These are phyloP conservation scores for Phytopythium montanum DNA, from an alignment of 352 stramenopile species.

Conservation along the genomic window DNA sequence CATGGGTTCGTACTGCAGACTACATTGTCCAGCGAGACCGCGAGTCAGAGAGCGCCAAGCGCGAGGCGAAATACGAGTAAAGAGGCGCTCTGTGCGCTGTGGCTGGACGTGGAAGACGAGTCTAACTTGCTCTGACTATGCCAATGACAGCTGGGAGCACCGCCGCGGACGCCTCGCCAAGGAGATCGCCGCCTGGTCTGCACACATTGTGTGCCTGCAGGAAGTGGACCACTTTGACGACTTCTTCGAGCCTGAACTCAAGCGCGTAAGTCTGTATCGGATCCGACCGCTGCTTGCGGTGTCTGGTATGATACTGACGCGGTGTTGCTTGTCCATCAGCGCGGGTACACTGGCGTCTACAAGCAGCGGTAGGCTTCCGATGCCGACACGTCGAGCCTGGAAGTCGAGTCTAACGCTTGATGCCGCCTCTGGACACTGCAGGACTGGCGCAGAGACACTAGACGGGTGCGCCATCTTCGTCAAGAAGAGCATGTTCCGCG, in stretches of 20 bases:
- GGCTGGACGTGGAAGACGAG: neutral
- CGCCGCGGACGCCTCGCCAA: slow-evolving; percentile 37
- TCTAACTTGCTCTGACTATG: neutral
- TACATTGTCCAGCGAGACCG: slow-evolving; percentile 43
- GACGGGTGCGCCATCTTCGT: slow-evolving; percentile 73
- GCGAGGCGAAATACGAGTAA: slow-evolving; percentile 50
- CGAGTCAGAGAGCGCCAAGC: slow-evolving; percentile 21
- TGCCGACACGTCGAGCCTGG: too few relatives aligned
- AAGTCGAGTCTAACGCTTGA: neutral
- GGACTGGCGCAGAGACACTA: slow-evolving; percentile 53
- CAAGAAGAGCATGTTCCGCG: slow-evolving; percentile 34
- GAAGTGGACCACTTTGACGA: slow-evolving; percentile 72
- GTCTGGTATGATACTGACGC: neutral
- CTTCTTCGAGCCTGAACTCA: slow-evolving; percentile 63
- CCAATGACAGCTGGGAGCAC: slow-evolving; percentile 23
- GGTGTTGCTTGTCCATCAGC: slow-evolving; percentile 6
- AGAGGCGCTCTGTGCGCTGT: neutral
- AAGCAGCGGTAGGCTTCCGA: slow-evolving; percentile 42
- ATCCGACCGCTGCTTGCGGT: neutral
- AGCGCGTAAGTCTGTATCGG: slow-evolving; percentile 16
- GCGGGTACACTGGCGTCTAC: slow-evolving; percentile 46
- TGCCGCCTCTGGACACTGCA: neutral
- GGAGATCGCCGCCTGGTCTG: slow-evolving; percentile 46
- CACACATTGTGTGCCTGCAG: slow-evolving; percentile 59
- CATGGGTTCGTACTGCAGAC: slow-evolving; percentile 22